Conservation (phyloP, 2,329 filamentous ascomycete species). For the Fusarium hostae region DNA sequence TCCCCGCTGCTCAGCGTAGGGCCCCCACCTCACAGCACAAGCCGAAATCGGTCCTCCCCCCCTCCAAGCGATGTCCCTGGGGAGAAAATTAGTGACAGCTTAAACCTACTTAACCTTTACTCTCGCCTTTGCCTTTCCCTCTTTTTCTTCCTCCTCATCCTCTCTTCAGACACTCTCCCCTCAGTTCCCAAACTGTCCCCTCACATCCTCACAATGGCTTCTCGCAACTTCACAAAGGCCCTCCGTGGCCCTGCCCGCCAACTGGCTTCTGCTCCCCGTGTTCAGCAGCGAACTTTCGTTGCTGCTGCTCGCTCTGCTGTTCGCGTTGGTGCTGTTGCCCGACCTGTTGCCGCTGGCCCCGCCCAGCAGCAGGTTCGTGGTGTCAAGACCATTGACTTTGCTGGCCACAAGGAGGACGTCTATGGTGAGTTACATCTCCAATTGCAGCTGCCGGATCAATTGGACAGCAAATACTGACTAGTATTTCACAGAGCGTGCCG, state of each 20-base stretch:
- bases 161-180: constrained; percentile 44
- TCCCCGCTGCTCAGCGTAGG: constrained; percentile 33
- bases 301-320: constrained; percentile 68
- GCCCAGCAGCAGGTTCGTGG: constrained; percentile 82
- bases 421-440: constrained; percentile 71
- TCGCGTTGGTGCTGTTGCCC: constrained; percentile 64
- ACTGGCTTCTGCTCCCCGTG: constrained; percentile 65
- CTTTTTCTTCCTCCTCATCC: constrained; percentile 40
- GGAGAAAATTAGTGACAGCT: constrained; percentile 39
- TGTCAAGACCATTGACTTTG: constrained; percentile 99
- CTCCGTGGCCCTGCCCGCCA: constrained; percentile 73
- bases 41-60: constrained; percentile 44
- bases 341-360: constrained; percentile 60
- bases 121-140: constrained; percentile 34
- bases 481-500: constrained; percentile 81
- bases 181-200: constrained; percentile 29
- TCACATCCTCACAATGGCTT: constrained; percentile 73
- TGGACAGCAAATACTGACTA: constrained; percentile 39
- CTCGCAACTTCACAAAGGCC: constrained; percentile 77
- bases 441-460: neutral
- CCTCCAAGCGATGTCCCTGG: constrained; percentile 20
- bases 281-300: constrained; percentile 72
- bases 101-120: constrained; percentile 41
- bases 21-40: constrained; percentile 36
- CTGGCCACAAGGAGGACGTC: constrained; percentile 92